Base-by-base conservation (phyloP, 2,329 filamentous ascomycete species). In the Verticillium nonalfalfae region DNA sequence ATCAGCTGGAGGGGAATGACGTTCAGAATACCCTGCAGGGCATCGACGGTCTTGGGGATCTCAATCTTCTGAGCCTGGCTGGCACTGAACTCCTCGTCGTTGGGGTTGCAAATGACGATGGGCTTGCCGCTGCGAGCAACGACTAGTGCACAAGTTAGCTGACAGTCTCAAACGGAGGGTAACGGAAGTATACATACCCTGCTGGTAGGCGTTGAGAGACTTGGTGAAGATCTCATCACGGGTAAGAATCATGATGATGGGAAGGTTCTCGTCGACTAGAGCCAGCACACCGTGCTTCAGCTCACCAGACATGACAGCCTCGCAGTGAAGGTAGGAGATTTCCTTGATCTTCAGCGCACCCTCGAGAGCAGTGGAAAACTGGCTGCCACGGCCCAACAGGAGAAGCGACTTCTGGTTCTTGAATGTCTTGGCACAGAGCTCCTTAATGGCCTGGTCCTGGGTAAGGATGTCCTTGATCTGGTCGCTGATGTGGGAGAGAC, bases 261-360 rank as follows among this genome's bases (percentile, higher is more conserved):
- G 95, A 40, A 99, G 87, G 79, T 97, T 94, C 85, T 99, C 95
- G 72, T 99, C 95, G 63, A 99, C 95, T 65, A 99, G 85, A 59
- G 95, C 95, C 74, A 99, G 83, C 59, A 99, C 95, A 83, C 95
- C 95, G 78, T 99, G 95, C 87, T 99, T 99, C 71, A 99, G 86
- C 81, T 99, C 95, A 78, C 95, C 95, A 66, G 95, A 98, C 95
- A 99, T 99, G 82, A 99, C 95, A 70, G 95, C 95, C 81, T 99
- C 95, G 78, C 95, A 99, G 79, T 99, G 95, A 63, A 99, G 90
- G 79, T 99, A 99, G 18, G 94, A 98, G 72, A 99, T 99, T 81
- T 99, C 95, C 86, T 99, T 99, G 79, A 99, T 99, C 85, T 99
- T 99, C 69, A 99, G 84, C 58, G 95, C 95, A 79, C 92, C 95